These are phyloP conservation scores for barrel medic (Medicago truncatula) DNA, from an alignment of 306 rosid genomes.

Conservation along the genomic window DNA sequence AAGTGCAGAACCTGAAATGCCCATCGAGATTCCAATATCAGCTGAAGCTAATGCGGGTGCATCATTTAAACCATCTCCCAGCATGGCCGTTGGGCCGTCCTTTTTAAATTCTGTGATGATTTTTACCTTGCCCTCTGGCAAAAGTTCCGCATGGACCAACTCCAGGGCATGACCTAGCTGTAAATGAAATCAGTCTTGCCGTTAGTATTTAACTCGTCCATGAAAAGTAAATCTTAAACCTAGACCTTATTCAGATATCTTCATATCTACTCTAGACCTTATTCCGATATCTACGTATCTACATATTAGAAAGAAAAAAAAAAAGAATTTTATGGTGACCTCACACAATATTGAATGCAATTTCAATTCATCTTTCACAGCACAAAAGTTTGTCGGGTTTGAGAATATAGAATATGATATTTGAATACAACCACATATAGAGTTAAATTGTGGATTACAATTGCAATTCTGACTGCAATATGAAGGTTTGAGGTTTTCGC, in stretches of 20 bases:
- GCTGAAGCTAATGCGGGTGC: constrained; percentile 95
- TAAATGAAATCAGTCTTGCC: constrained; percentile 44
- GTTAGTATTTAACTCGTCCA: constrained; percentile 33
- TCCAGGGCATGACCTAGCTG: constrained; percentile 78
- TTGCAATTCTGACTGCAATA: neutral
- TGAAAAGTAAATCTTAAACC: constrained; percentile 14
- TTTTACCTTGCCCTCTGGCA: constrained; percentile 85
- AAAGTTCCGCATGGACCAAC: constrained; percentile 79
- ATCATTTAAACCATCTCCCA: constrained; percentile 93
- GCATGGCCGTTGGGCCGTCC: constrained; percentile 84
- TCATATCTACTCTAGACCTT: constrained; percentile 19
- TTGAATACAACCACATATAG: constrained; percentile 1
- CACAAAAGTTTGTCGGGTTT: neutral
- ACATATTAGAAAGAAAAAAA: too few species aligned
- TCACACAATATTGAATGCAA: neutral
- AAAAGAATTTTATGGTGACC: too few species aligned
- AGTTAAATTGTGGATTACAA: neutral
- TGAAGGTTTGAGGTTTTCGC: neutral
- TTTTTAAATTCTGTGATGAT: constrained; percentile 65
- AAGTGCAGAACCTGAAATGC: constrained; percentile 92
- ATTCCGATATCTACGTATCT: constrained; percentile 12
- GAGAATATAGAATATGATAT: constrained; percentile 20
- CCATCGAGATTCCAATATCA: constrained; percentile 96
- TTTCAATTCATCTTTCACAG: constrained; percentile 16
- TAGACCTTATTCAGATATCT: constrained; percentile 25